phyloP scores from a whole-genome alignment of 2,329 filamentous ascomycete genomes.

The Calycina marina region DNA sequence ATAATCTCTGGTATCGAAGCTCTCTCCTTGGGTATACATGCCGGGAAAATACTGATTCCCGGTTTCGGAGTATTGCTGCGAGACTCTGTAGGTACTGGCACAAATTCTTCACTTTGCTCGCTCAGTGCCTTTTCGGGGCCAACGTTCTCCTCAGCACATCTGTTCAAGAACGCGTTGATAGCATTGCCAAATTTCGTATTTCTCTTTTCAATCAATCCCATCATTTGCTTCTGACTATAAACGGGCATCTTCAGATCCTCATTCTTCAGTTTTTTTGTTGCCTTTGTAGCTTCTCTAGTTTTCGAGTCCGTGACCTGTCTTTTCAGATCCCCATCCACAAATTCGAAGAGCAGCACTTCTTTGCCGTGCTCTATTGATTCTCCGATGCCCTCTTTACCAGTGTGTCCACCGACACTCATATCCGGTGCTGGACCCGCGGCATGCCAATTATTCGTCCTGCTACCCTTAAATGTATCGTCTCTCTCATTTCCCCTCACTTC shows the following conservation, averaged over 20 bases:
- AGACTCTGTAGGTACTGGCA: constrained; percentile 44
- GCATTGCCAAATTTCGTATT: constrained; percentile 72
- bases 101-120: constrained; percentile 38
- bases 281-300: constrained; percentile 56
- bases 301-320: constrained; percentile 58
- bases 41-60: constrained; percentile 37
- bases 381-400: constrained; percentile 31
- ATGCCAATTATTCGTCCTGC: constrained; percentile 35
- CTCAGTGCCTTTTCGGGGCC: constrained; percentile 56
- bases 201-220: constrained; percentile 73
- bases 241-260: constrained; percentile 85
- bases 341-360: constrained; percentile 81
- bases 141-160: constrained; percentile 46
- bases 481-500: constrained; percentile 55
- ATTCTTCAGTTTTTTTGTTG: constrained; percentile 52
- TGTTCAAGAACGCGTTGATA: constrained; percentile 61
- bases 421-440: constrained; percentile 36
- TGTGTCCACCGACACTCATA: constrained; percentile 40
- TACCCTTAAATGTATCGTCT: constrained; percentile 49
- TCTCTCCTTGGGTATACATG: constrained; percentile 64
- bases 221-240: constrained; percentile 86
- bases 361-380: constrained; percentile 28
- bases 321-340: constrained; percentile 81
- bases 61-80: constrained; percentile 23
- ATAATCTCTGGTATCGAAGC: constrained; percentile 75